Base-by-base conservation (phyloP, 2,329 filamentous ascomycete species). In the Ophiostoma sp. region DNA sequence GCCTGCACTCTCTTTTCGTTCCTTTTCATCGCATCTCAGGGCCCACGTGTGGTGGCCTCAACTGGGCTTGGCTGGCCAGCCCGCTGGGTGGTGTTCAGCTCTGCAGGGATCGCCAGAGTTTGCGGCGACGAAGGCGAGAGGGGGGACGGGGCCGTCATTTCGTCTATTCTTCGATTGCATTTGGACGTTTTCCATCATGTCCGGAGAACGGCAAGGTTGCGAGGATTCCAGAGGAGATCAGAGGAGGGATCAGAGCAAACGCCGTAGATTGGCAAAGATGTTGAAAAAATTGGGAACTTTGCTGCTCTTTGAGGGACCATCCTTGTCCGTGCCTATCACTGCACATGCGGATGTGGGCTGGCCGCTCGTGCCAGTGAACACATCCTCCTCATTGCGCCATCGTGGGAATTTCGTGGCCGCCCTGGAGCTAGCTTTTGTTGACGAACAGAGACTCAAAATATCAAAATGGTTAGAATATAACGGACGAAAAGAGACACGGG, bases 41-140 rank as follows among this genome's bases (percentile, higher is more conserved):
- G 69, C 39, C 69, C 69, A 71, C 69, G 69, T 70, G 69, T 33
- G 50, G 28, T 25, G 36, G 59, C 36, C 61, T 64, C 36, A 36
- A n/a, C 48, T 70, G 52, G 8, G 50, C 33, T 57, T 45, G 69
- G 39, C 25, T 63, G 57, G 55, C 57, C 69, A 17, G 39, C 39
- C 19, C 15, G 55, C 55, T 28, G 55, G 39, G 63, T 68, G 63
- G 70, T 50, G 31, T 50, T 72, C 70, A 72, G 70, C 70, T 72
- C 19, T 66, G 70, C 70, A 72, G 39, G 70, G 70, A 72, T 72
- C 25, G 68, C 50, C 68, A 28, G n/a, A 33, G 33, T 57, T 59
- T 50, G 50, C 31, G 19, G 45, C 45, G 25, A 69, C 48, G 15
- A 69, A 3, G 50, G 48, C 11, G 19, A 31, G n/a, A 69, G n/a